These are phyloP conservation scores for Hanseniaspora jakobsenii DNA, from an alignment of 805 yeast genomes.

Conservation along the genomic window DNA sequence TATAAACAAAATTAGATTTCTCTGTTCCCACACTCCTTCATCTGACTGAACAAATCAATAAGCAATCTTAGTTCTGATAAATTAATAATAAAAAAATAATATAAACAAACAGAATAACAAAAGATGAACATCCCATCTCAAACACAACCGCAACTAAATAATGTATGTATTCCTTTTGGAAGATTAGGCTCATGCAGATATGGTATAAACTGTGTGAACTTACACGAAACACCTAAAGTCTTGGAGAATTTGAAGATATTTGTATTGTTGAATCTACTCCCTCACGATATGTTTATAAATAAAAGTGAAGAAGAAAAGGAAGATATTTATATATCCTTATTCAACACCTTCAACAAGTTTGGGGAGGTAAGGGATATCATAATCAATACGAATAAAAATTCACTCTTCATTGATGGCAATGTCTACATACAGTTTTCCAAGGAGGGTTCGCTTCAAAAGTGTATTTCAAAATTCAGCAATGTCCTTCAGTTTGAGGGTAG, in stretches of 20 bases:
- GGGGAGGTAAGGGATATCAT: slow-evolving; percentile 49
- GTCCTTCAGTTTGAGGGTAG: slow-evolving; percentile 8
- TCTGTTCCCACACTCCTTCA: too few species aligned
- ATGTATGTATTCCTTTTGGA: slow-evolving; percentile 46
- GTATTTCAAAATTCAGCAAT: slow-evolving; percentile 50
- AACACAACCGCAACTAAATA: slow-evolving; percentile 4
- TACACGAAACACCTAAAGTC: slow-evolving; percentile 51
- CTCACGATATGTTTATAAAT: not conserved
- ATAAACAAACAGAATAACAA: too few species aligned
- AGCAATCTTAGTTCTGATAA: too few species aligned
- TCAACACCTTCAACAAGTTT: slow-evolving; percentile 39
- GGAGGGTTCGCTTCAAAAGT: slow-evolving; percentile 47
- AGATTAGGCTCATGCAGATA: slow-evolving; percentile 91
- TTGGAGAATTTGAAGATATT: slow-evolving; percentile 1
- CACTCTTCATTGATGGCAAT: slow-evolving; percentile 74
- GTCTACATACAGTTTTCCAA: slow-evolving; percentile 56
- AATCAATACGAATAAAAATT: slow-evolving; percentile 65
- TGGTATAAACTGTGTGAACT: slow-evolving; percentile 74
- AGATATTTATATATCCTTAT: slow-evolving; percentile 41
- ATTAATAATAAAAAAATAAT: too few species aligned
- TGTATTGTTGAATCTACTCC: slow-evolving; percentile 11
- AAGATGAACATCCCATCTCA: too few species aligned
- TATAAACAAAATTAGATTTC: too few species aligned
- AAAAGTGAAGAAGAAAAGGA: slow-evolving; percentile 26
- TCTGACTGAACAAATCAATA: too few species aligned